A percentile compares a stretch with the other conserved stretches of the same genome.
These are phyloP conservation scores for Aureobasidium zeae DNA, from an alignment of 2,329 filamentous ascomycete species.

Conservation along the genomic window DNA sequence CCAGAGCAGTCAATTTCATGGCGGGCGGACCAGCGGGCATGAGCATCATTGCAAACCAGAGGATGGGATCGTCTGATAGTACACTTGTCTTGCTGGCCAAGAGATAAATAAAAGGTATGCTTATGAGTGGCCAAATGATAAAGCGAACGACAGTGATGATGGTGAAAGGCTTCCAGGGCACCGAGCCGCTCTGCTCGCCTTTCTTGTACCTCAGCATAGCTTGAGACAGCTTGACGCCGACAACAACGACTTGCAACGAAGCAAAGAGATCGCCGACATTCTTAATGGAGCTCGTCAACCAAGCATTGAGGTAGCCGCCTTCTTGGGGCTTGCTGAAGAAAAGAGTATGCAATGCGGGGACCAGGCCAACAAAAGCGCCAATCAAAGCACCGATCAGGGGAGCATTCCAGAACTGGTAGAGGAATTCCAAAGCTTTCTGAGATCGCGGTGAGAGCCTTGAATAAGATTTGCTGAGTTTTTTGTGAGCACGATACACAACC, in stretches of 20 bases:
- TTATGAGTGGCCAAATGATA: conserved; percentile 47
- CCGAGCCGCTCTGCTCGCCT: conserved; percentile 32
- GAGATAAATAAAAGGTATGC: conserved; percentile 45
- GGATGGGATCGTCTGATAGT: conserved; percentile 49
- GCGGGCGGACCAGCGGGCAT: conserved; percentile 49
- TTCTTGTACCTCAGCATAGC: conserved; percentile 41
- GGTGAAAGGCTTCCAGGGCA: conserved; percentile 42
- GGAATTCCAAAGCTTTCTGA: conserved; percentile 34
- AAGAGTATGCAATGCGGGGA: conserved; percentile 48
- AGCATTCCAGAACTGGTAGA: conserved; percentile 50
- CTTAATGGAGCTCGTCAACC: conserved; percentile 53
- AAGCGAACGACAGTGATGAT: conserved; percentile 50
- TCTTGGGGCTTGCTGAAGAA: conserved; percentile 52
- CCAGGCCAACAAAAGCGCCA: conserved; percentile 51
- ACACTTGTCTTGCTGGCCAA: conserved; percentile 45
- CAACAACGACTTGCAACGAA: conserved; percentile 55
- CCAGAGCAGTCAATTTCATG: conserved; percentile 44
- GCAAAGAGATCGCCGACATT: conserved; percentile 58
- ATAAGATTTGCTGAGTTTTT: conserved; percentile 29
- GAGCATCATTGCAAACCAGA: conserved; percentile 58
- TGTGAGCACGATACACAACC: conserved; percentile 28
- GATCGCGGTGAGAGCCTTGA: conserved; percentile 30
- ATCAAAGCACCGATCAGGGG: conserved; percentile 52
- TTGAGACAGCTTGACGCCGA: conserved; percentile 55
- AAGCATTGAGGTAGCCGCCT: conserved; percentile 57